A percentile compares a stretch with the other conserved stretches of the same genome.
These are phyloP conservation scores for Calonectria pteridis DNA, from an alignment of 2,329 filamentous ascomycete genomes.

Conservation along the genomic window DNA sequence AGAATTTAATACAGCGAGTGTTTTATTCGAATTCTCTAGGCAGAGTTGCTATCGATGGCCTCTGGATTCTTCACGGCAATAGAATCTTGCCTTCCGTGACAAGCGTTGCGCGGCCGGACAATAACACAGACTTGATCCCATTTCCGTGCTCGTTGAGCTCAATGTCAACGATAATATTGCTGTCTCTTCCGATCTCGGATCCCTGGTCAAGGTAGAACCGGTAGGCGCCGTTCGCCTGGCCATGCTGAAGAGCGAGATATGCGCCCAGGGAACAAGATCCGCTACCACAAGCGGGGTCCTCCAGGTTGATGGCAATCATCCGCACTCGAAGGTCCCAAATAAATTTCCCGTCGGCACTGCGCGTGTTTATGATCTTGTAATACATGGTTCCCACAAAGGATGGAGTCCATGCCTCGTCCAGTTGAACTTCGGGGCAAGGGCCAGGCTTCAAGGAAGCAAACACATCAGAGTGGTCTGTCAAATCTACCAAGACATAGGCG, in stretches of 20 bases:
- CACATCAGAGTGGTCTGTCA: constrained; percentile 8
- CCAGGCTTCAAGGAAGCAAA: constrained; percentile 18
- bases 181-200: constrained; percentile 24
- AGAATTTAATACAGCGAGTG: neutral
- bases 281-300: constrained; percentile 27
- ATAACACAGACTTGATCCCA: constrained; percentile 2
- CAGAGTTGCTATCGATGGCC: neutral
- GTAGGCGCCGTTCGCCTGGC: constrained; percentile 4
- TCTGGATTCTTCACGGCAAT: neutral
- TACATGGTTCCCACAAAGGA: constrained; percentile 27
- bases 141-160: constrained; percentile 12
- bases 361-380: neutral
- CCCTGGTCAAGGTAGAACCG: constrained; percentile 27
- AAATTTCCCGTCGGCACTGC: neutral
- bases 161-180: constrained; percentile 21
- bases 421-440: neutral
- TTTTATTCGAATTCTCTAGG: neutral
- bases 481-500: constrained; percentile 13
- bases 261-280: constrained; percentile 21
- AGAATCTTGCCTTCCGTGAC: constrained; percentile 25
- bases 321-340: constrained; percentile 23
- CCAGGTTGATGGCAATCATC: constrained; percentile 32
- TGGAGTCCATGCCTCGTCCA: constrained; percentile 23
- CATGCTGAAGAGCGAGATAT: constrained; percentile 23
- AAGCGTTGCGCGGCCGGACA: constrained; percentile 26